phyloP scores from a whole-genome alignment of 2,329 filamentous ascomycete species.

The Orbilia brochopaga region DNA sequence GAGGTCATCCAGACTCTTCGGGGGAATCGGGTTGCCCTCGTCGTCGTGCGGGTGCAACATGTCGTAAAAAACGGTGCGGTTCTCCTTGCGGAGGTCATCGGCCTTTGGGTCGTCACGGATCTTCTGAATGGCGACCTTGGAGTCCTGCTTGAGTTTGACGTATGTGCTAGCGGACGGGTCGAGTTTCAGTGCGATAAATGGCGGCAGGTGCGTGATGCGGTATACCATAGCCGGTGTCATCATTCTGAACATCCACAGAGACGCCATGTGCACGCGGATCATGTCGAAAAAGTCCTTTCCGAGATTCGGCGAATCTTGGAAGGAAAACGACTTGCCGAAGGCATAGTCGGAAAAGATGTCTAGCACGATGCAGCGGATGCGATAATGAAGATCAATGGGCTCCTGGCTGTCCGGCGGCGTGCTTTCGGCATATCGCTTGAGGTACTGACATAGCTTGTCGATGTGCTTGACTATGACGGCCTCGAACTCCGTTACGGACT shows the following conservation, averaged over 20 bases:
- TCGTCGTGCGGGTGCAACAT: conserved; percentile 27
- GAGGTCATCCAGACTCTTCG: conserved; percentile 20
- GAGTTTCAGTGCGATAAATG: conserved; percentile 15
- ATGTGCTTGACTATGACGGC: conserved; percentile 32
- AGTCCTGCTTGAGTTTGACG: conserved; percentile 24
- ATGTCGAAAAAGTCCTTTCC: conserved; percentile 33
- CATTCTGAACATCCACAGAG: conserved; percentile 25
- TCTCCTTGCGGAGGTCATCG: conserved; percentile 19
- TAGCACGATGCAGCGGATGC: conserved; percentile 23
- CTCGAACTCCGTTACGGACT: conserved; percentile 28
- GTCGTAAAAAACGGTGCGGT: conserved; percentile 26
- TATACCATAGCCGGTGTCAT: conserved; percentile 21
- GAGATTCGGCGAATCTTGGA: conserved; percentile 27
- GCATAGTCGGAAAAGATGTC: conserved; percentile 36
- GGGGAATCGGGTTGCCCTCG: conserved; percentile 21
- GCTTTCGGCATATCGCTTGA: conserved; percentile 16
- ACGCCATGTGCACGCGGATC: conserved; percentile 25
- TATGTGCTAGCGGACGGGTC: conserved; percentile 24
- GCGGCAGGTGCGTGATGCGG: conserved; percentile 16
- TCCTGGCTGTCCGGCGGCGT: conserved; percentile 4
- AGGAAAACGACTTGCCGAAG: conserved; percentile 31
- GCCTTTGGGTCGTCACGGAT: conserved; percentile 21
- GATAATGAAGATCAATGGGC: conserved; percentile 25
- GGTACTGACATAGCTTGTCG: conserved; percentile 24
- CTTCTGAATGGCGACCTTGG: conserved; percentile 22